phyloP scores from a whole-genome alignment of 768 basidiomycete species.

The Pulveroboletus sp. region DNA sequence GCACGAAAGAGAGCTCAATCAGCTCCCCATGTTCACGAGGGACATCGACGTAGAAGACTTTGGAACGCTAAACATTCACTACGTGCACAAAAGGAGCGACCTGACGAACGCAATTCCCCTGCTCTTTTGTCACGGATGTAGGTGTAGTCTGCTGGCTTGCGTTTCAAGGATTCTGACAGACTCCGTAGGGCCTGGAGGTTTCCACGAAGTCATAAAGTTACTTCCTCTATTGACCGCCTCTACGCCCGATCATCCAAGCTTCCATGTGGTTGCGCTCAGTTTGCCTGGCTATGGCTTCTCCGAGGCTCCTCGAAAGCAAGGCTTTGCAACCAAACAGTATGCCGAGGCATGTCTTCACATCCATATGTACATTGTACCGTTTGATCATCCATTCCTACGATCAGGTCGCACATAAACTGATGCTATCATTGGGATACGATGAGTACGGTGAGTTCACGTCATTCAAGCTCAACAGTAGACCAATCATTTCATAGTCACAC shows the following conservation, averaged over 20 bases:
- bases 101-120: slow-evolving; percentile 49
- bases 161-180: not conserved
- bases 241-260: slow-evolving; percentile 45
- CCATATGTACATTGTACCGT: not conserved
- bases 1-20: slow-evolving; percentile 49
- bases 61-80: slow-evolving; percentile 51
- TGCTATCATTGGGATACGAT: slow-evolving; percentile 45
- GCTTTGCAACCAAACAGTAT: slow-evolving; percentile 48
- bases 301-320: slow-evolving; percentile 48
- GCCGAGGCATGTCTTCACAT: slow-evolving; percentile 46
- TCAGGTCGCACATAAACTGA: slow-evolving; percentile 46
- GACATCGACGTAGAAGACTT: slow-evolving; percentile 47
- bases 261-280: slow-evolving; percentile 59
- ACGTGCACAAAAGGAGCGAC: slow-evolving; percentile 51
- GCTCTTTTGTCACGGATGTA: slow-evolving; percentile 60
- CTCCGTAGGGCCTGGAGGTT: slow-evolving; percentile 51
- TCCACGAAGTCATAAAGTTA: slow-evolving; percentile 49
- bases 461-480: not conserved
- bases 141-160: slow-evolving; percentile 6
- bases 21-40: slow-evolving; percentile 52
- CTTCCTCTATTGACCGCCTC: slow-evolving; percentile 47
- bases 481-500: slow-evolving; percentile 34
- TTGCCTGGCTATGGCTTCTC: slow-evolving; percentile 64
- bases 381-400: slow-evolving; percentile 1
- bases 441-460: slow-evolving; percentile 40